phyloP scores from a whole-genome alignment of 2,329 filamentous ascomycete species.

The Zasmidium cellare region DNA sequence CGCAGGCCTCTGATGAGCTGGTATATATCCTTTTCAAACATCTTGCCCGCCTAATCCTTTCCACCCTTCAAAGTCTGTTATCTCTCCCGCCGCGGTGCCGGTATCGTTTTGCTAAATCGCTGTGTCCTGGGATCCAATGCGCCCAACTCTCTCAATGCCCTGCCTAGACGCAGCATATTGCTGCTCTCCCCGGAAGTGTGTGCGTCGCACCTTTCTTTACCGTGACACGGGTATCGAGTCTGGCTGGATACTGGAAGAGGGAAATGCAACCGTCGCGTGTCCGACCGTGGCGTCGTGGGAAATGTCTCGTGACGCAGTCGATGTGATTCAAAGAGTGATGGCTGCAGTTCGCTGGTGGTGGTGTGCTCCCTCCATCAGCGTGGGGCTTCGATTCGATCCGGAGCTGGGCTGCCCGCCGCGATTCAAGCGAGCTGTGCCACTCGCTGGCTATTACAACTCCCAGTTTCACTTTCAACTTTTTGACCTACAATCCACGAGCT shows the following conservation, averaged over 20 bases:
- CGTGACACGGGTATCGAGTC: slow-evolving; percentile 1
- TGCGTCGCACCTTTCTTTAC: neutral
- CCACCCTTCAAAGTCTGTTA: neutral
- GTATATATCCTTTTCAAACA: slow-evolving; percentile 99
- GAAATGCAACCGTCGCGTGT: neutral
- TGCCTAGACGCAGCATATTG: slow-evolving; percentile 9
- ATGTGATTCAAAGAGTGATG: neutral
- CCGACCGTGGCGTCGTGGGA: neutral
- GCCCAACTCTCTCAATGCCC: neutral
- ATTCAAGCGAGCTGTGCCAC: neutral
- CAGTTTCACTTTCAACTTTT: neutral
- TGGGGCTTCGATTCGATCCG: neutral
- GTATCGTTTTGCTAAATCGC: neutral
- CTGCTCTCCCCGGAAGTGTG: neutral
- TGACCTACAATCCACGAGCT: no score
- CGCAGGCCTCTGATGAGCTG: slow-evolving; percentile 96
- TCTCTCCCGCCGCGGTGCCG: neutral
- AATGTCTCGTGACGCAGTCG: neutral
- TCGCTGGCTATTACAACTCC: neutral
- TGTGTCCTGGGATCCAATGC: slow-evolving; percentile 2
- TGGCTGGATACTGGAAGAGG: neutral
- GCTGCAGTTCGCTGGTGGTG: neutral
- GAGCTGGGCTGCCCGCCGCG: neutral
- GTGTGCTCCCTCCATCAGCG: neutral
- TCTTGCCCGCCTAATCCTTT: slow-evolving; percentile 39